A percentile compares a stretch with the other conserved stretches of the same genome.
phyloP scores from a whole-genome alignment of 2,329 filamentous ascomycete species.

The Verticillium isaacii region DNA sequence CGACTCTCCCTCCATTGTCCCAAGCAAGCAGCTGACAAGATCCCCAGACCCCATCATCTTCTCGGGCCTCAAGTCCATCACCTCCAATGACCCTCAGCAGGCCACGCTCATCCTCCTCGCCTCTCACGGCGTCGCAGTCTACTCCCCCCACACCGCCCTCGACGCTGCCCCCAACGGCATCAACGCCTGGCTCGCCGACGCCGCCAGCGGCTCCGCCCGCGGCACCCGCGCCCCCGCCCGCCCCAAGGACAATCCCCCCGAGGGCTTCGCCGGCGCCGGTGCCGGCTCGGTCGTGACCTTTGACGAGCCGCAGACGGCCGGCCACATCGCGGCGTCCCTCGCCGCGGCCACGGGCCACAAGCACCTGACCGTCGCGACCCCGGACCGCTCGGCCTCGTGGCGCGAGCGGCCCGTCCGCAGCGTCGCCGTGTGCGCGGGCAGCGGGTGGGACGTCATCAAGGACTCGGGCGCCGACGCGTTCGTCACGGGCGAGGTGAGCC shows the following conservation, averaged over 20 bases:
- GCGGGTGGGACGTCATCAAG: conserved; percentile 72
- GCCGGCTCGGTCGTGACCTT: conserved; percentile 49
- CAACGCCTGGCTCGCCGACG: conserved; percentile 90
- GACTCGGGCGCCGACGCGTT: conserved; percentile 69
- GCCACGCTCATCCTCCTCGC: conserved; percentile 76
- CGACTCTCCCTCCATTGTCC: background rate
- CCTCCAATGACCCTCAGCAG: conserved; percentile 80
- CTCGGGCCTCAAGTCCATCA: conserved; percentile 83
- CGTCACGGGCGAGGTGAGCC: conserved; percentile 89
- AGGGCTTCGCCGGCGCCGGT: conserved; percentile 41
- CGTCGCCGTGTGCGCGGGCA: conserved; percentile 86
- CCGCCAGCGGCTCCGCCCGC: conserved; percentile 55
- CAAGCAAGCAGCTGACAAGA: background rate
- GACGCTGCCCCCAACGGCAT: conserved; percentile 82
- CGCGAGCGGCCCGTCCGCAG: conserved; percentile 47
- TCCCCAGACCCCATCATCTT: conserved; percentile 92
- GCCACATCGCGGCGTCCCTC: conserved; percentile 45
- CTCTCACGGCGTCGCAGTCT: conserved; percentile 86
- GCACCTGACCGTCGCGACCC: conserved; percentile 44
- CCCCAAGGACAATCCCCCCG: conserved; percentile 36
- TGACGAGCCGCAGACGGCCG: conserved; percentile 28
- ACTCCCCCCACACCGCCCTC: conserved; percentile 91
- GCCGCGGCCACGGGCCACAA: conserved; percentile 64
- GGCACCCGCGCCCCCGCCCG: conserved; percentile 25
- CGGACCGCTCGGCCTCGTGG: conserved; percentile 38